These are phyloP conservation scores for Gossypium davidsonii DNA, from an alignment of 441 rosid species.

Conservation along the genomic window DNA sequence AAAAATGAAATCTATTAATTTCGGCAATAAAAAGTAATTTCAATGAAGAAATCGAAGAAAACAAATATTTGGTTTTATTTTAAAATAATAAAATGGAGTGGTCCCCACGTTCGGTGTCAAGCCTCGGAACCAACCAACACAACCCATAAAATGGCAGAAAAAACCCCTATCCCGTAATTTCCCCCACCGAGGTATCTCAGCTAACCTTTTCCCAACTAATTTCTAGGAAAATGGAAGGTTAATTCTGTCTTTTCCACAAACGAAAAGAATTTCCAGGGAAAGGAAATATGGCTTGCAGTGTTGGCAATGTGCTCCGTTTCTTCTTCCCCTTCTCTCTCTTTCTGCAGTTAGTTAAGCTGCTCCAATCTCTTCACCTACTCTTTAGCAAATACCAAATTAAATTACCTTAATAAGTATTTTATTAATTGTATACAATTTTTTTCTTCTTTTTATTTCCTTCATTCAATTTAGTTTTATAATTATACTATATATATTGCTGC, in stretches of 20 bases:
- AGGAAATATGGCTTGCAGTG: constrained; percentile 47
- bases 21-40: background rate
- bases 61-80: no score
- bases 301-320: constrained; percentile 35
- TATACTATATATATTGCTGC: background rate
- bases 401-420: background rate
- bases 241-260: constrained; percentile 11
- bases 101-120: background rate
- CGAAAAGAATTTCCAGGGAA: background rate
- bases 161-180: background rate
- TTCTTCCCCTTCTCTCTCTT: constrained; percentile 16
- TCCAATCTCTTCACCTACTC: constrained; percentile 42
- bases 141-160: background rate
- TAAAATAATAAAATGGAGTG: background rate
- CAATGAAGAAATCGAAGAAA: no score
- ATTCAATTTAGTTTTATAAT: background rate
- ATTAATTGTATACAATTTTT: background rate
- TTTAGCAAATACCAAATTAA: background rate
- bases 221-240: background rate
- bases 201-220: background rate
- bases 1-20: background rate
- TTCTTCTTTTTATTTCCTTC: background rate
- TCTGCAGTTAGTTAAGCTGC: constrained; percentile 54
- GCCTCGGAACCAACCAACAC: background rate
- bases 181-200: background rate